A percentile compares a stretch with the other conserved stretches of the same genome.
Conservation (phyloP, 2,329 filamentous ascomycete species). For the Leptosphaerulina australis region DNA sequence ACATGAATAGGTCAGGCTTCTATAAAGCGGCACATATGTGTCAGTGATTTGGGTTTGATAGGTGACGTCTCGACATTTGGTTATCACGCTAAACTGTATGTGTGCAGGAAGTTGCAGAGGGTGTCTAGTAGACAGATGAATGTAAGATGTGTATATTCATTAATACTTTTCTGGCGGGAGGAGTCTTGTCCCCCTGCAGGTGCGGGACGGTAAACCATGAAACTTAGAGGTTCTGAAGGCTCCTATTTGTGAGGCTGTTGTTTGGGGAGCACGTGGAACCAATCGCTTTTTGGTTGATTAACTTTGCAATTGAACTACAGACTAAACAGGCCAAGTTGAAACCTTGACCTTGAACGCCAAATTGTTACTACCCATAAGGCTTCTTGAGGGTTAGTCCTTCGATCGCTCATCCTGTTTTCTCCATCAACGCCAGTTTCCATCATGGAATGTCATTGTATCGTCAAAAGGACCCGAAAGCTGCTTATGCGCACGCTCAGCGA, state of each 20-base stretch:
- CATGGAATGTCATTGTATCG: conserved; percentile 17
- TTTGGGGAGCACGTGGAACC: neutral
- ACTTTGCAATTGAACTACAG: conserved; percentile 6
- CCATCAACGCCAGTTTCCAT: conserved; percentile 18
- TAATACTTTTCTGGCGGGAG: too few relatives aligned
- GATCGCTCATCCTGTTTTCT: conserved; percentile 9
- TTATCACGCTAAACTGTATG: conserved; percentile 5
- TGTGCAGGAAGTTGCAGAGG: neutral
- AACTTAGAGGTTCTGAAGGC: conserved; percentile 2
- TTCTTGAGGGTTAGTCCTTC: conserved; percentile 3
- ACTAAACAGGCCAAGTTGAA: conserved; percentile 8
- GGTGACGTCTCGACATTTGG: conserved; percentile 1
- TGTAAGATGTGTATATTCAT: neutral
- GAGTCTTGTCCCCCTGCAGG: conserved; percentile 7
- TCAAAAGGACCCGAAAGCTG: conserved; percentile 9
- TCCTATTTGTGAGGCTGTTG: conserved; percentile 8
- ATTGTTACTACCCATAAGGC: conserved; percentile 3
- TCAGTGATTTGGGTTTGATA: conserved; percentile 6
- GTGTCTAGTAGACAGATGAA: neutral
- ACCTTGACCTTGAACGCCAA: conserved; percentile 1
- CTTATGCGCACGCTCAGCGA: conserved; percentile 7
- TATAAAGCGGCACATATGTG: conserved; percentile 15
- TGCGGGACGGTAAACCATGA: conserved; percentile 6
- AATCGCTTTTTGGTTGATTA: neutral
- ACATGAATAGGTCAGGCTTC: conserved; percentile 13